Evolutionary conservation across 331 rosid genomes (phyloP).

Genomic region (Acacia pycnantha): DNA sequence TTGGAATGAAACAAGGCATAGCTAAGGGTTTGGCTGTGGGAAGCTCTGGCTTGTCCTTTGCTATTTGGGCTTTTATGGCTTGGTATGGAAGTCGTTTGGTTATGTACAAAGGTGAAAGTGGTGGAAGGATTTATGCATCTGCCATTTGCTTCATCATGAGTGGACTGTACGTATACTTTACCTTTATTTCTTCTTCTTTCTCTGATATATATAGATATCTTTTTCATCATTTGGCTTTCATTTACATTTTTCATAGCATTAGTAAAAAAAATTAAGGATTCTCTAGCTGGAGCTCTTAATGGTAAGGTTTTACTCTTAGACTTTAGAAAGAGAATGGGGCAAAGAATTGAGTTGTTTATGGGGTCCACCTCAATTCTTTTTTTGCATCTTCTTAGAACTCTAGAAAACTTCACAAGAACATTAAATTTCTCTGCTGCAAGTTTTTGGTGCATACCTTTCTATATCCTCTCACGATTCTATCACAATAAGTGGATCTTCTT

Average conservation of each 20-base stretch:
- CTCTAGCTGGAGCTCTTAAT: neutral
- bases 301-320: neutral
- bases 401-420: neutral
- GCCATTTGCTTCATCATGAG: slow-evolving; percentile 80
- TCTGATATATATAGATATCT: neutral
- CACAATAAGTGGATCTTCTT: neutral
- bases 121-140: slow-evolving; percentile 90
- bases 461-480: neutral
- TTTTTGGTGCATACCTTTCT: neutral
- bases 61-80: slow-evolving; percentile 94
- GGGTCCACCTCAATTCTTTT: neutral
- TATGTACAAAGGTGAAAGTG: slow-evolving; percentile 86
- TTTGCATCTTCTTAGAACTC: neutral
- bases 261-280: neutral
- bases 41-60: slow-evolving; percentile 75
- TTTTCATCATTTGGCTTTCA: neutral
- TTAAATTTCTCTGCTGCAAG: neutral
- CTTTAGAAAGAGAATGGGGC: neutral
- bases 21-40: slow-evolving; percentile 92
- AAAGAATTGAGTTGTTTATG: neutral
- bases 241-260: neutral
- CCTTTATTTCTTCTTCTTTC: neutral
- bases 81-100: slow-evolving; percentile 97
- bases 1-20: slow-evolving; percentile 88
- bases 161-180: slow-evolving; percentile 66